Base-by-base conservation (phyloP, 371 early-diverging fungal genomes). In the Lichtheimia corymbifera region DNA sequence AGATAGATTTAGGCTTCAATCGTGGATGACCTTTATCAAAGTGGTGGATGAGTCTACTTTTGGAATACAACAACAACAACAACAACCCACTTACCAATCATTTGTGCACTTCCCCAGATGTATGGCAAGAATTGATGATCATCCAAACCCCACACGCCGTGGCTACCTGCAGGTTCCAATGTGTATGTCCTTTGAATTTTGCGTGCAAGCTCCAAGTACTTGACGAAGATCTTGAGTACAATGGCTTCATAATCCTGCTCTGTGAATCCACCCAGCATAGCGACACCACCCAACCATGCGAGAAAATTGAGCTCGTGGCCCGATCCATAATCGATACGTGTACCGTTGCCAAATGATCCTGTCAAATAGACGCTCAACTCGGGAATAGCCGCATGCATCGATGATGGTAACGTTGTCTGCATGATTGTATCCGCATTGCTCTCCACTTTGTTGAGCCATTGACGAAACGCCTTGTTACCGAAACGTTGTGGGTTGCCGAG, bases 101-200 rank as follows among this genome's bases (percentile, higher is more conserved):
- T 73, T 74, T 99, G 96, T 0, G 93, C 81, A 50, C 93, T 88
- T 2, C 99, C 99, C 85, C 96, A 97, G 4, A 94, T 77, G 79
- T 94, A 99, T 9, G 99, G 98, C 60, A 99, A 70, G 63, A 98
- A 95, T 62, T 98, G 98, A 76, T 95, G 95, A 76, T 99, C 99
- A 73, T 99, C 99, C 45, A 99, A 72, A 2, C 98, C 98, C 99
- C 99, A 99, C 5, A 96, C 96, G 24, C 99, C 99, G 75, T 98
- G 97, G 59, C 93, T 91, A 1, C 99, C 99, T 3, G 99, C 99
- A 4, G 99, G 99, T 68, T 99, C 99, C 30, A 99, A 74, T 64
- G 88, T 88, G 80, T 97, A 99, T n/a, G 83, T 87, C 12, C 68
- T 68, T 66, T 99, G 98, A 30, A 98, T 73, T 35, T 82, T 77